phyloP scores from a whole-genome alignment of 805 yeast species.

The Martiniozyma abietophila region DNA sequence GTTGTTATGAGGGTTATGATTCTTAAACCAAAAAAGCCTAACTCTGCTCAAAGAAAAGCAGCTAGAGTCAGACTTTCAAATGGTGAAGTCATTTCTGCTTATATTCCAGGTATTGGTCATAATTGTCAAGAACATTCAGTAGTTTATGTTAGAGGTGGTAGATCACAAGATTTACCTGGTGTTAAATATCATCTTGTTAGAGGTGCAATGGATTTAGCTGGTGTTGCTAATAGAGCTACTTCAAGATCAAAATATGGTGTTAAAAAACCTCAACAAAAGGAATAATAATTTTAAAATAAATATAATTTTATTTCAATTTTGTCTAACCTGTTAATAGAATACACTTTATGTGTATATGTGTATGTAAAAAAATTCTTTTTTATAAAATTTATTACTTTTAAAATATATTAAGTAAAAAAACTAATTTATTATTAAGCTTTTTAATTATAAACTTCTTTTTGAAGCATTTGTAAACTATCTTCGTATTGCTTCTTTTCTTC shows the following conservation, averaged over 20 bases:
- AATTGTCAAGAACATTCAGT: constrained; percentile 97
- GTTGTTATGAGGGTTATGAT: constrained; percentile 92
- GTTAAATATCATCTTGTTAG: constrained; percentile 89
- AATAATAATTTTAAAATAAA: constrained; percentile 9
- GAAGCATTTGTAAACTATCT: constrained; percentile 34
- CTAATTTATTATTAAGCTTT: constrained; percentile 6
- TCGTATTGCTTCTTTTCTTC: constrained; percentile 34
- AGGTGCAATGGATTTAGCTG: constrained; percentile 88
- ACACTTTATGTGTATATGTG: no score
- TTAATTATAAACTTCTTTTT: constrained; percentile 32
- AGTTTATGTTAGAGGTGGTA: constrained; percentile 94
- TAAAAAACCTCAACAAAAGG: constrained; percentile 59
- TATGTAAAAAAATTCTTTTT: no score
- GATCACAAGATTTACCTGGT: constrained; percentile 97
- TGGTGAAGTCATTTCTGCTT: constrained; percentile 83
- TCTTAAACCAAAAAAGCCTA: constrained; percentile 95
- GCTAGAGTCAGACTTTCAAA: constrained; percentile 89
- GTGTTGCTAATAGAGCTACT: constrained; percentile 86
- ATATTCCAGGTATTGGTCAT: constrained; percentile 98
- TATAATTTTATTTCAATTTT: not conserved
- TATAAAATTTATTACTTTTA: no score
- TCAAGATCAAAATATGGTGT: constrained; percentile 93
- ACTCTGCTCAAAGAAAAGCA: constrained; percentile 95
- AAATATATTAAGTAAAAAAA: no score
- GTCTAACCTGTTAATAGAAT: no score